Evolutionary conservation across 768 basidiomycete genomes (phyloP).

Genomic region (Sutorius australiensis): DNA sequence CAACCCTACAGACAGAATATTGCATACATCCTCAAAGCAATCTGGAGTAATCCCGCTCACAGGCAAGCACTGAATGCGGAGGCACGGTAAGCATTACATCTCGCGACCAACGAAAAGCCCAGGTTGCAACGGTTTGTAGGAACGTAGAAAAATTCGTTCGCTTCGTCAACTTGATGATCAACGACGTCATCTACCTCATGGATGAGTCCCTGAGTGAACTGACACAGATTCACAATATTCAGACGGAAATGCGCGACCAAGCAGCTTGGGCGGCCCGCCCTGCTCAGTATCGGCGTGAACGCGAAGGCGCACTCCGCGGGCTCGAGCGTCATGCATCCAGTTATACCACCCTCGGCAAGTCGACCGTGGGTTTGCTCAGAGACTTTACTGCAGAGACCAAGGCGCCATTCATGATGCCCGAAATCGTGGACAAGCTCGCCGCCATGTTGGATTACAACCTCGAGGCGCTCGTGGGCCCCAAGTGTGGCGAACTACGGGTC

Average conservation of each 20-base stretch:
- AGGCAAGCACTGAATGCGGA: slow-evolving; percentile 81
- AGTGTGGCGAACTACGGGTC: slow-evolving; percentile 81
- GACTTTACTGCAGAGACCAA: slow-evolving; percentile 91
- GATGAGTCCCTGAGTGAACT: slow-evolving; percentile 92
- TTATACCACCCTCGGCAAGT: slow-evolving; percentile 82
- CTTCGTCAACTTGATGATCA: slow-evolving; percentile 97
- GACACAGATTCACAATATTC: slow-evolving; percentile 82
- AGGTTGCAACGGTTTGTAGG: slow-evolving; percentile 36
- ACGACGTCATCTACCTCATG: slow-evolving; percentile 97
- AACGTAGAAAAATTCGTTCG: slow-evolving; percentile 91
- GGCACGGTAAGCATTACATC: slow-evolving; percentile 52
- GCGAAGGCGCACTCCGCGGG: slow-evolving; percentile 69
- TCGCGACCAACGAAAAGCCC: neutral
- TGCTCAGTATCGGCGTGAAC: slow-evolving; percentile 75
- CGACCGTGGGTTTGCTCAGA: slow-evolving; percentile 87
- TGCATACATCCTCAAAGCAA: slow-evolving; percentile 77
- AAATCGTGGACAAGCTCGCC: slow-evolving; percentile 92
- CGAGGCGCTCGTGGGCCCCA: slow-evolving; percentile 82
- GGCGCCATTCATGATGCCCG: slow-evolving; percentile 90
- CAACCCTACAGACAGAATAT: slow-evolving; percentile 72
- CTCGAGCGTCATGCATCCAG: slow-evolving; percentile 82
- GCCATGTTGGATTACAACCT: slow-evolving; percentile 97
- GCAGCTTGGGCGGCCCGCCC: slow-evolving; percentile 66
- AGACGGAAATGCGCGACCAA: slow-evolving; percentile 78
- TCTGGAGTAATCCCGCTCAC: slow-evolving; percentile 90